Evolutionary conservation across 2,329 filamentous ascomycete species (phyloP).

Genomic region (Colletotrichum tabaci): DNA sequence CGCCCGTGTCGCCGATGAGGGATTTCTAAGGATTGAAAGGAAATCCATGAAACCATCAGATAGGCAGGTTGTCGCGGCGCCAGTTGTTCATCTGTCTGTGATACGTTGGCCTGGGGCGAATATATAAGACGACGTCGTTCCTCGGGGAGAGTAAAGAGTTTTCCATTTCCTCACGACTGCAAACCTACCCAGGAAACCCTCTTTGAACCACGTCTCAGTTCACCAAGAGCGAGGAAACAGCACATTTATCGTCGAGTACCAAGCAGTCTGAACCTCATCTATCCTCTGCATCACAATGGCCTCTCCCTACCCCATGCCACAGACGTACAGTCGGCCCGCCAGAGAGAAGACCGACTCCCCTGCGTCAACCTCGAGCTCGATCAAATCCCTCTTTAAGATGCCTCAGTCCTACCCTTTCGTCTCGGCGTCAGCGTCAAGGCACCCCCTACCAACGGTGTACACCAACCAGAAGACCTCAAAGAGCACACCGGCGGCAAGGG

Average conservation of each 20-base stretch:
- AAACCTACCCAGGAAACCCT: too few species aligned
- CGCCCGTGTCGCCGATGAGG: not conserved
- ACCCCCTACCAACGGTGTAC: slow-evolving; percentile 18
- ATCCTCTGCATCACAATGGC: slow-evolving; percentile 7
- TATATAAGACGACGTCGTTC: not conserved
- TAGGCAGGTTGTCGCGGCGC: too few species aligned
- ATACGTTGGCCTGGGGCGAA: too few species aligned
- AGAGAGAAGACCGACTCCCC: not conserved
- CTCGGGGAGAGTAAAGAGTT: not conserved
- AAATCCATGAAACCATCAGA: not conserved
- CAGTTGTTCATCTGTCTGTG: not conserved
- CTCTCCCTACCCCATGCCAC: slow-evolving; percentile 29
- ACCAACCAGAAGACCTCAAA: not conserved
- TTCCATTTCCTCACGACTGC: not conserved
- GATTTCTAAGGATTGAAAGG: not conserved
- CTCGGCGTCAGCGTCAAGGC: not conserved
- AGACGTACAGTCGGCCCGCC: slow-evolving; percentile 2
- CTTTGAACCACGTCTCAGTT: not conserved
- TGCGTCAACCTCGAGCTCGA: not conserved
- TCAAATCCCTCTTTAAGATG: slow-evolving; percentile 20
- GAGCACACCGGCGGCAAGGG: not conserved
- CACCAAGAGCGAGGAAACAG: not conserved
- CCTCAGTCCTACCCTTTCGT: slow-evolving; percentile 3
- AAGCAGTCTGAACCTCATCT: not conserved
- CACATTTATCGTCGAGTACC: not conserved